Conservation (phyloP, 495 filamentous ascomycete species). For the Elaphomyces granulatus region DNA sequence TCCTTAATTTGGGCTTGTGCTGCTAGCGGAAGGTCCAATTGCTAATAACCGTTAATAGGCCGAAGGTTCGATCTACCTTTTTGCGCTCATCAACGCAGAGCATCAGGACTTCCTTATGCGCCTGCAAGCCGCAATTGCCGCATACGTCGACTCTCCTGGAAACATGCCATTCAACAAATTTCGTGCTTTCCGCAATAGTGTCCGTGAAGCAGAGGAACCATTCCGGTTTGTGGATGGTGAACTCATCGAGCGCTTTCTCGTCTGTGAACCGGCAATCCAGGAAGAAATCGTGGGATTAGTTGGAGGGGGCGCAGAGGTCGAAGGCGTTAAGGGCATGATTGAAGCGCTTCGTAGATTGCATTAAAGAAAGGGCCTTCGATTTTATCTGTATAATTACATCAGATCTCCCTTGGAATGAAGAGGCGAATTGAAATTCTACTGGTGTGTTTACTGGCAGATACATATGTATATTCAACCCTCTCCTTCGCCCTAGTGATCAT, state of each 20-base stretch:
- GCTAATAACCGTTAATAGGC: constrained; percentile 34
- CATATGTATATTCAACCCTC: no score
- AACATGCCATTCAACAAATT: constrained; percentile 60
- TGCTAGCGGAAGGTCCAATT: no score
- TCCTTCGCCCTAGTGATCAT: no score
- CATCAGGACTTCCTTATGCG: constrained; percentile 69
- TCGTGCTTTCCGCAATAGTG: constrained; percentile 59
- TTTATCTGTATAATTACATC: not conserved
- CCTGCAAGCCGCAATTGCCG: constrained; percentile 58
- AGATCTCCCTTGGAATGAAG: no score
- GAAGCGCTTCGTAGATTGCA: constrained; percentile 63
- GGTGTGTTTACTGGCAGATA: no score
- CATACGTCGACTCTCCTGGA: constrained; percentile 51
- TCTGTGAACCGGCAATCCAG: constrained; percentile 47
- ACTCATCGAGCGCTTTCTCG: constrained; percentile 72
- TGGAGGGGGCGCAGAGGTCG: constrained; percentile 39
- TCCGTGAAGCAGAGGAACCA: constrained; percentile 58
- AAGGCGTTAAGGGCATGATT: constrained; percentile 55
- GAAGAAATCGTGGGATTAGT: constrained; percentile 47
- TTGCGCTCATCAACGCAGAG: constrained; percentile 53
- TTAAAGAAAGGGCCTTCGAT: constrained; percentile 17
- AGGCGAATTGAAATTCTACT: no score
- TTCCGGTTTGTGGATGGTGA: constrained; percentile 88
- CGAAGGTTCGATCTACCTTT: constrained; percentile 85
- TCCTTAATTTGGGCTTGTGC: no score